These are phyloP conservation scores for Colletotrichum viniferum DNA, from an alignment of 2,329 filamentous ascomycete genomes.

Conservation along the genomic window DNA sequence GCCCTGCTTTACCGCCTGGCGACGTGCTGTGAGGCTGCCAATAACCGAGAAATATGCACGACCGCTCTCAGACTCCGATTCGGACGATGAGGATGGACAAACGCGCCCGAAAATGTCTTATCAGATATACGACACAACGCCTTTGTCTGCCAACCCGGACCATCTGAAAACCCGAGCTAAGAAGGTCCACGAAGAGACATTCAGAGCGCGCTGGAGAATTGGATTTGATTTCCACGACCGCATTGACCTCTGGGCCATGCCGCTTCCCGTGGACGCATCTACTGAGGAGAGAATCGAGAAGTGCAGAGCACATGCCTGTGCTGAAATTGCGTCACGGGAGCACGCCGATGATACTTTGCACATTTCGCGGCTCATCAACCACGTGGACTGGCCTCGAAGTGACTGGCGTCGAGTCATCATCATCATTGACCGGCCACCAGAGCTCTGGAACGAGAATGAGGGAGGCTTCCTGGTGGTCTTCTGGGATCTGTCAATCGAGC, in stretches of 20 bases:
- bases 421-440: background rate
- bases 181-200: background rate
- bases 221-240: background rate
- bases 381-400: background rate
- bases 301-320: background rate
- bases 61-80: background rate
- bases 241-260: constrained; percentile 6
- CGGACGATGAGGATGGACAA: background rate
- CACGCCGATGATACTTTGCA: background rate
- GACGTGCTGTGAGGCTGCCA: background rate
- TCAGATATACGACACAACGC: constrained; percentile 10
- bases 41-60: background rate
- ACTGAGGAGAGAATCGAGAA: background rate
- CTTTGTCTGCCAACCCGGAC: background rate
- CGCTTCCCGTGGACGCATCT: background rate
- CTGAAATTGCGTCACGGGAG: background rate
- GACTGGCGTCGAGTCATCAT: background rate
- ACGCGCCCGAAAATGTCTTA: background rate
- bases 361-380: background rate
- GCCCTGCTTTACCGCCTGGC: constrained; percentile 8
- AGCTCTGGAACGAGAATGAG: background rate
- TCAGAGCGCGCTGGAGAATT: background rate
- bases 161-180: background rate
- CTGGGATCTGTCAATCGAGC: background rate
- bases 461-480: background rate